Percentiles rank a stretch among this genome's conserved stretches.
These are phyloP conservation scores for Pseudozyma sp. DNA, from an alignment of 1,284 basidiomycete genomes.

Conservation along the genomic window DNA sequence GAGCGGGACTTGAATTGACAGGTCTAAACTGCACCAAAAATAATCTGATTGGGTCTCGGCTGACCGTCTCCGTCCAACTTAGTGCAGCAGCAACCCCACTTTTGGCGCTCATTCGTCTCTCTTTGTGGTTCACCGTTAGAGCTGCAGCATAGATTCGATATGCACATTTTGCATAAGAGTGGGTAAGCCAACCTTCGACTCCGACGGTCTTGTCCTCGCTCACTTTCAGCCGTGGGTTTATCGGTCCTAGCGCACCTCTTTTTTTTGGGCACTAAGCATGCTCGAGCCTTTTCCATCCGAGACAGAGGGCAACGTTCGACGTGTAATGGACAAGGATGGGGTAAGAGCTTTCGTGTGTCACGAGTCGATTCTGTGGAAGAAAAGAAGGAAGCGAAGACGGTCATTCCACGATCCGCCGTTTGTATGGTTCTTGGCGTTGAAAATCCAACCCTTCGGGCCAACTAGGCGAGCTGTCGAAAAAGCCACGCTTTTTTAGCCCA, in stretches of 20 bases:
- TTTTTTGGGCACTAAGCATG: background rate
- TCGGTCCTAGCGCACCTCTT: constrained; percentile 3
- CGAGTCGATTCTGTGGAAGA: too few relatives aligned
- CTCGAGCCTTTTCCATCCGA: background rate
- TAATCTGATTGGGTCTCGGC: constrained; percentile 10
- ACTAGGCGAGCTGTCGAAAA: constrained; percentile 22
- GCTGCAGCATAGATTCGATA: constrained; percentile 13
- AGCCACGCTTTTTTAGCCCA: constrained; percentile 11
- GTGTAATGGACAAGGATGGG: too few relatives aligned
- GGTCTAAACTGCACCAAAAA: background rate
- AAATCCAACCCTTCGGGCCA: constrained; percentile 2
- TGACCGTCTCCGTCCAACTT: background rate
- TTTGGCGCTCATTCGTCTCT: background rate
- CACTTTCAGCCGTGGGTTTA: constrained; percentile 16
- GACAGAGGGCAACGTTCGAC: background rate
- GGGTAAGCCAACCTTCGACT: constrained; percentile 3
- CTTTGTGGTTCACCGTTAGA: background rate
- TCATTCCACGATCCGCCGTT: background rate
- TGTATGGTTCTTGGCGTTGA: background rate
- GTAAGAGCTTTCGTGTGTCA: too few relatives aligned
- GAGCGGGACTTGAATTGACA: background rate
- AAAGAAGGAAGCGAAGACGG: too few relatives aligned
- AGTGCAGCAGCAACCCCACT: constrained; percentile 3
- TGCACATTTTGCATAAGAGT: constrained; percentile 13
- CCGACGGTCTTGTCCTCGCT: constrained; percentile 9